These are phyloP conservation scores for Fusarium keratoplasticum DNA, from an alignment of 2,329 filamentous ascomycete species.

Conservation along the genomic window DNA sequence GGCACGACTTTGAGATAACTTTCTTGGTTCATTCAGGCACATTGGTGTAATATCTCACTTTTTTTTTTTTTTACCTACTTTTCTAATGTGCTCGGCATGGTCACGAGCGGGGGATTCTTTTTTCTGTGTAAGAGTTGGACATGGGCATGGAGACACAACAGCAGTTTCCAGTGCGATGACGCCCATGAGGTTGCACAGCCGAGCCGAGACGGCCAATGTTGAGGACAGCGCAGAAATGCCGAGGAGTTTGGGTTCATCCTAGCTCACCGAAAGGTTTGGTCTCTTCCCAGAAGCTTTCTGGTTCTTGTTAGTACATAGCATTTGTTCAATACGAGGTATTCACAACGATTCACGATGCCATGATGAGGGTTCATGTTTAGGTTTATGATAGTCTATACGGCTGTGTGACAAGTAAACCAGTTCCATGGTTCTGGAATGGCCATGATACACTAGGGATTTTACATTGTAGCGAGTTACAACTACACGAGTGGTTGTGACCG, in stretches of 20 bases:
- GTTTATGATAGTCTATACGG: too few species aligned
- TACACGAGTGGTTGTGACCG: not conserved
- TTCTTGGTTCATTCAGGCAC: constrained; percentile 19
- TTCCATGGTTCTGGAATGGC: not conserved
- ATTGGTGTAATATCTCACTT: constrained; percentile 25
- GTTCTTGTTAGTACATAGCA: constrained; percentile 36
- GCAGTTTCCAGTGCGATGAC: not conserved
- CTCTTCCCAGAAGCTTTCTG: constrained; percentile 12
- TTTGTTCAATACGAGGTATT: constrained; percentile 36
- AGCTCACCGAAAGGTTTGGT: constrained; percentile 14
- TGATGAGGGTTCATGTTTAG: not conserved
- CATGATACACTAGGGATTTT: not conserved
- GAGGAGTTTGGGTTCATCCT: constrained; percentile 10
- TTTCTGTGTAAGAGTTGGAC: constrained; percentile 22
- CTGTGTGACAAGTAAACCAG: not conserved
- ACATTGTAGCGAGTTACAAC: not conserved
- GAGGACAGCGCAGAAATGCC: not conserved
- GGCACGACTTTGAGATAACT: constrained; percentile 33
- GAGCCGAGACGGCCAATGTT: constrained; percentile 9
- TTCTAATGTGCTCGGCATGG: constrained; percentile 34
- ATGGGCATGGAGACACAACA: constrained; percentile 1
- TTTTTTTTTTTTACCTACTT: constrained; percentile 15
- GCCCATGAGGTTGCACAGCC: constrained; percentile 16
- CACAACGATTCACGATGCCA: not conserved
- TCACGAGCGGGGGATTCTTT: constrained; percentile 16